phyloP scores from a whole-genome alignment of 1,139 yeast genomes.

The Hanseniaspora gamundiae region DNA sequence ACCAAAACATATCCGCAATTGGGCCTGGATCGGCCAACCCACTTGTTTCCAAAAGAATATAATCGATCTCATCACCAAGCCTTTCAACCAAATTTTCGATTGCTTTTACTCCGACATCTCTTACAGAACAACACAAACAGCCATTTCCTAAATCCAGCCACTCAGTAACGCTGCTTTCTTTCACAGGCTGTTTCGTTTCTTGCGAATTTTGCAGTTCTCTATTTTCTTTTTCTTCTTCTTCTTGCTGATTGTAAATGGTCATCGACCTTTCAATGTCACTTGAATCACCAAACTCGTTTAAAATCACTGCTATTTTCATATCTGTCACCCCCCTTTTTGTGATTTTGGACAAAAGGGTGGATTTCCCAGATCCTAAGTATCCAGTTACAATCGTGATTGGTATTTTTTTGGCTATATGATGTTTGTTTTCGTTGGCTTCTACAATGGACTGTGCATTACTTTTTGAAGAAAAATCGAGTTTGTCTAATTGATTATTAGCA shows the following conservation, averaged over 20 bases:
- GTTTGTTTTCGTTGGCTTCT: constrained; percentile 8
- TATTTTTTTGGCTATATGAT: constrained; percentile 34
- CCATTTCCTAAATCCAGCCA: constrained; percentile 97
- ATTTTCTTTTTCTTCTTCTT: constrained; percentile 12
- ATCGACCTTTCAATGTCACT: constrained; percentile 81
- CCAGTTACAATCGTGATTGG: constrained; percentile 94
- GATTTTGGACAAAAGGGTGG: constrained; percentile 66
- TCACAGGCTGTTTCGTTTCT: constrained; percentile 18
- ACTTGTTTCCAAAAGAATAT: constrained; percentile 83
- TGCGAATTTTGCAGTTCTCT: too few relatives aligned
- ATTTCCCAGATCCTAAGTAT: constrained; percentile 88
- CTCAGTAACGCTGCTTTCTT: constrained; percentile 29
- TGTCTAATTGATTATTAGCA: constrained; percentile 19
- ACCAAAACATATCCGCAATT: constrained; percentile 94
- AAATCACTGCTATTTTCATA: constrained; percentile 71
- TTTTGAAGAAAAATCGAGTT: constrained; percentile 7
- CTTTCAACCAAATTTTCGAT: constrained; percentile 76
- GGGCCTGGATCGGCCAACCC: constrained; percentile 99
- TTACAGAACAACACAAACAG: constrained; percentile 90
- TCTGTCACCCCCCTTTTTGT: constrained; percentile 46
- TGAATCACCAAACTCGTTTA: constrained; percentile 86
- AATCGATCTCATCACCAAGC: constrained; percentile 66
- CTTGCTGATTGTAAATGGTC: constrained; percentile 44
- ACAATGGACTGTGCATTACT: constrained; percentile 10
- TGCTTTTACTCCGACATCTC: constrained; percentile 88